Base-by-base conservation (phyloP, 2,329 filamentous ascomycete genomes). In the Sclerotinia sclerotiorum region DNA sequence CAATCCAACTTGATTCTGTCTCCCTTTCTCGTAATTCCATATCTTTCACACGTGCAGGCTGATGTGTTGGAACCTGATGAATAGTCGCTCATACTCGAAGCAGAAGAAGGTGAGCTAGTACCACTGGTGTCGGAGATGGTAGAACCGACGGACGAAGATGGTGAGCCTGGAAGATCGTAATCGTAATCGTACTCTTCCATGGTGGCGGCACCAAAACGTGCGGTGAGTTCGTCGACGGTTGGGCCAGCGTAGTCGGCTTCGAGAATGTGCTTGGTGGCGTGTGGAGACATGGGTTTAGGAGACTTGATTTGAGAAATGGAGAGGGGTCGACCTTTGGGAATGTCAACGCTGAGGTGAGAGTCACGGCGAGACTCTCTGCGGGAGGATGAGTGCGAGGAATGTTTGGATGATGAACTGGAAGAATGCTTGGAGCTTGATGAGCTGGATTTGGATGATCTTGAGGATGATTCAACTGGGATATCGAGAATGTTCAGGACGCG, bases 401-500 rank as follows among this genome's bases (percentile, higher is more conserved):
- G 73, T 42, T 76, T 76, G 56, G 77, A 78, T 63, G 79, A 81
- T 69, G 64, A 67, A 27, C 64, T 66, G 73, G 81, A 81, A 76
- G 82, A 81, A 77, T 80, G 76, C 74, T 72, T 73, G 46, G 74
- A 70, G 42, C 51, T 56, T 64, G 76, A 77, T 56, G 78, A 81
- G 70, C 76, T 81, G 32, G 78, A 78, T 61, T 80, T 81, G 70
- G 80, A 81, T 58, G 79, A 80, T 54, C 78, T 80, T 70, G 78
- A 80, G 69, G 82, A 83, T 78, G 84, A 86, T 79, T 80, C 79
- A 46, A 73, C 72, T 67, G 93, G 91, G 71, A 97, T 92, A 80
- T 98, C 94, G 81, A 99, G 92, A 82, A 97, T 92, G 87, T 99
- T 99, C 76, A 99, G 87, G 82, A 94, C 93, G 80, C 95, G 94